These are phyloP conservation scores for Vitis amurensis DNA, from an alignment of 164 flowering plant species.

Conservation along the genomic window DNA sequence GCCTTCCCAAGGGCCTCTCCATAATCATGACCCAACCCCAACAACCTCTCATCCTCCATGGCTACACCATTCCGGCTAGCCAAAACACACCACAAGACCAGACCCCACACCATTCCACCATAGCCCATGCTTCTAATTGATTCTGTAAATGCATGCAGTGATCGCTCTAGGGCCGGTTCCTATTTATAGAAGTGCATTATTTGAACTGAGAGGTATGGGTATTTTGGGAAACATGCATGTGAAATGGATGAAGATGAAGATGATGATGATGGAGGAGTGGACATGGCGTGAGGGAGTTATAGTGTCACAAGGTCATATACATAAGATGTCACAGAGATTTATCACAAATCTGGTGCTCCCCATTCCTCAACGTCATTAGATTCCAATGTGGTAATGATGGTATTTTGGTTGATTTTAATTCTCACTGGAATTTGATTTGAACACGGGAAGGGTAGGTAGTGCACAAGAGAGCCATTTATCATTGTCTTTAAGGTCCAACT, in stretches of 20 bases:
- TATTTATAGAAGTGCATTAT: too few species aligned
- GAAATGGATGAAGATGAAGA: background rate
- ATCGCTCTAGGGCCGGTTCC: too few species aligned
- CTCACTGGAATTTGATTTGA: background rate
- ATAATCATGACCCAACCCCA: slow-evolving; percentile 31
- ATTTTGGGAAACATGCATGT: too few species aligned
- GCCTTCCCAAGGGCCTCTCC: slow-evolving; percentile 56
- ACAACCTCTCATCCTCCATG: background rate
- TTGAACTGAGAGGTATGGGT: too few species aligned
- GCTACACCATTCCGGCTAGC: slow-evolving; percentile 14
- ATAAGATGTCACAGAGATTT: too few species aligned
- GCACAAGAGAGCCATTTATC: too few species aligned
- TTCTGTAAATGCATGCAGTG: background rate
- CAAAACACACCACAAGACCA: slow-evolving; percentile 17
- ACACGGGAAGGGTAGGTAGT: too few species aligned
- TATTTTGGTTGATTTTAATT: background rate
- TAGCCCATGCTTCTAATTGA: slow-evolving; percentile 4
- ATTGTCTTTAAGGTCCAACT: too few species aligned
- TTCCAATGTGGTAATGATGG: background rate
- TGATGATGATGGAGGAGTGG: slow-evolving; percentile 7
- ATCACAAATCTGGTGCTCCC: background rate
- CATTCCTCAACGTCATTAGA: slow-evolving; percentile 13
- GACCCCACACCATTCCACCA: slow-evolving; percentile 1
- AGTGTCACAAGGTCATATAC: slow-evolving; percentile 3
- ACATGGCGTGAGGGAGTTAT: slow-evolving; percentile 8